Conservation (phyloP, 1,139 yeast genomes). For the Chernovozyma aurita region DNA sequence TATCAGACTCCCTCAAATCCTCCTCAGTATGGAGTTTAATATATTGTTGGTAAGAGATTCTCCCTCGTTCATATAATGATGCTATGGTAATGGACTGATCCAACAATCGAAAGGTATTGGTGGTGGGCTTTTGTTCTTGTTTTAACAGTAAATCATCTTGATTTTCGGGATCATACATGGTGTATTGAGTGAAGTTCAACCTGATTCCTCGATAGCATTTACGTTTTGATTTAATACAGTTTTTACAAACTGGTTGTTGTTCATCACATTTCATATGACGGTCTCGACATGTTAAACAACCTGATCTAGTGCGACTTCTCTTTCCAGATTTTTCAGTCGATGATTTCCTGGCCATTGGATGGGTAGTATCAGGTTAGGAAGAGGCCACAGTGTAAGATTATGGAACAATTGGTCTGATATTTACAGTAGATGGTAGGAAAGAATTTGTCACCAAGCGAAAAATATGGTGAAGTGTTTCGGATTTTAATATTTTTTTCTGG, state of each 20-base stretch:
- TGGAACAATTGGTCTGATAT: too few species aligned
- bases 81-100: slow-evolving; percentile 44
- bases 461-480: too few species aligned
- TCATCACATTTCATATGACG: slow-evolving; percentile 49
- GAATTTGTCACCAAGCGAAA: too few species aligned
- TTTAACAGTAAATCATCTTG: slow-evolving; percentile 1
- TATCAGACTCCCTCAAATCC: slow-evolving; percentile 30
- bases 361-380: slow-evolving; percentile 1
- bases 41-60: slow-evolving; percentile 27
- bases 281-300: slow-evolving; percentile 46
- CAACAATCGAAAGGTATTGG: slow-evolving; percentile 18
- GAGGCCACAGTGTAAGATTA: too few species aligned
- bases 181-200: slow-evolving; percentile 42
- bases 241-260: slow-evolving; percentile 42
- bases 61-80: slow-evolving; percentile 32
- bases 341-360: not conserved
- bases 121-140: not conserved
- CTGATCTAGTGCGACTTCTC: slow-evolving; percentile 34
- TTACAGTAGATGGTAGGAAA: too few species aligned
- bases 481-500: too few species aligned
- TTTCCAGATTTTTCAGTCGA: not conserved
- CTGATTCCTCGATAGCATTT: slow-evolving; percentile 44
- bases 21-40: slow-evolving; percentile 26
- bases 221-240: slow-evolving; percentile 39
- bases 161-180: slow-evolving; percentile 33